Percentiles rank a stretch among this genome's conserved stretches.
Evolutionary conservation across 371 early-diverging fungal species (phyloP).

Genomic region (Nematocida major): DNA sequence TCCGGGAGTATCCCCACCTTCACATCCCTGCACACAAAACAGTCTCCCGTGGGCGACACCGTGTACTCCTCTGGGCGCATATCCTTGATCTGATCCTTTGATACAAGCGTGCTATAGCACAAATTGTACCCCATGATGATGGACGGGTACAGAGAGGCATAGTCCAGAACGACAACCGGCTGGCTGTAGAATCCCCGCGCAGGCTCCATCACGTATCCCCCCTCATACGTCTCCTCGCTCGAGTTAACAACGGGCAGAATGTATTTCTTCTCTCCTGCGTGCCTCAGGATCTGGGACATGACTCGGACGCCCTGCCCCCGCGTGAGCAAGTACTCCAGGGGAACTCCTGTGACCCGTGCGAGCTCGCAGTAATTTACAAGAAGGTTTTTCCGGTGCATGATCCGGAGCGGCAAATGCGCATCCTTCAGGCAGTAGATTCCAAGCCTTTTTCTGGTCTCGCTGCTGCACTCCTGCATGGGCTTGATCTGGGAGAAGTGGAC

Average conservation of each 20-base stretch:
- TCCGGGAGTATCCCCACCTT: constrained; percentile 84
- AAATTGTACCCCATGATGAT: constrained; percentile 99
- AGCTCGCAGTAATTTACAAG: constrained; percentile 95
- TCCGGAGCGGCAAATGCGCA: constrained; percentile 84
- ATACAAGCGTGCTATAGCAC: constrained; percentile 91
- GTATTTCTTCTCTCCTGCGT: constrained; percentile 73
- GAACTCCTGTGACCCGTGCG: constrained; percentile 88
- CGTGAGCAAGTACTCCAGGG: constrained; percentile 83
- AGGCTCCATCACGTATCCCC: constrained; percentile 97
- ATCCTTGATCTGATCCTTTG: constrained; percentile 71
- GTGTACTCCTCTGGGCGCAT: constrained; percentile 54
- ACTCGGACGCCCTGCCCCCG: constrained; percentile 96
- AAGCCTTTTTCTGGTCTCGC: constrained; percentile 85
- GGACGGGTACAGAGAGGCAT: constrained; percentile 94
- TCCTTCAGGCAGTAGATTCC: constrained; percentile 97
- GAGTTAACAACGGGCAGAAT: constrained; percentile 80
- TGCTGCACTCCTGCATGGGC: constrained; percentile 82
- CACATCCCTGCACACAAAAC: constrained; percentile 71
- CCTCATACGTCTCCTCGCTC: constrained; percentile 86
- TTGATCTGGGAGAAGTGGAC: constrained; percentile 94
- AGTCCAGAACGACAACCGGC: constrained; percentile 96
- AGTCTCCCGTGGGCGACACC: constrained; percentile 67
- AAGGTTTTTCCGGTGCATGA: constrained; percentile 90
- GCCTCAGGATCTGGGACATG: constrained; percentile 84
- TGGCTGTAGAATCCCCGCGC: constrained; percentile 83